A percentile compares a stretch with the other conserved stretches of the same genome.
These are phyloP conservation scores for Candida sithepensis DNA, from an alignment of 805 yeast species.

Conservation along the genomic window DNA sequence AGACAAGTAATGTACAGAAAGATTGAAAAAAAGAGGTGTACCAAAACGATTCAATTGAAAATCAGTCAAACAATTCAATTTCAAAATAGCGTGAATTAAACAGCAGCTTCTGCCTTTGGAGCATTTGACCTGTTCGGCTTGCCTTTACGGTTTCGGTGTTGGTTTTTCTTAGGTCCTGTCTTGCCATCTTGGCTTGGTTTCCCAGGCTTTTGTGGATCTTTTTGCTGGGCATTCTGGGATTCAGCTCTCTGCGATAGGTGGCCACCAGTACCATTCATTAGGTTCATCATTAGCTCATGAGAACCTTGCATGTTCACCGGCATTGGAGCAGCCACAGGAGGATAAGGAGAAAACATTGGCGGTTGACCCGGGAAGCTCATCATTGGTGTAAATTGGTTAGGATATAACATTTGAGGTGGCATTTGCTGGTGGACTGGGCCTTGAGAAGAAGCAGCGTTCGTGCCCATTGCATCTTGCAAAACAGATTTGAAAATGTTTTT, in stretches of 20 bases:
- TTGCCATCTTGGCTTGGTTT: background rate
- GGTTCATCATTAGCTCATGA: background rate
- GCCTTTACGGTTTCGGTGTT: no score
- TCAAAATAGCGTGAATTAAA: background rate
- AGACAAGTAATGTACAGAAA: background rate
- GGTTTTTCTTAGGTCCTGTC: background rate
- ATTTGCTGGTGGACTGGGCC: background rate
- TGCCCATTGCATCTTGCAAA: slow-evolving; percentile 16
- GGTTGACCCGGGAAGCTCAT: slow-evolving; percentile 1
- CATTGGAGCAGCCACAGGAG: background rate
- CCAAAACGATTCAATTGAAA: background rate
- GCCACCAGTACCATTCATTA: slow-evolving; percentile 1
- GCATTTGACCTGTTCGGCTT: background rate
- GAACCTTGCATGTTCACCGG: background rate
- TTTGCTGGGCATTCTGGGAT: no score
- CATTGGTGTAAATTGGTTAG: background rate
- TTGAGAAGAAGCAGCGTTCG: slow-evolving; percentile 18
- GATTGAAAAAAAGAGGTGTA: background rate
- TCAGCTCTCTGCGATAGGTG: background rate
- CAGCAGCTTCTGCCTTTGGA: background rate
- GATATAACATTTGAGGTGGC: background rate
- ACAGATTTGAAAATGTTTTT: slow-evolving; percentile 26
- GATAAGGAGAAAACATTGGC: background rate
- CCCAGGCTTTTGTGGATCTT: no score
- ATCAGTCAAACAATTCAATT: background rate